A percentile compares a stretch with the other conserved stretches of the same genome.
Conservation (phyloP, 306 rosid species). For the Prunus campanulata region DNA sequence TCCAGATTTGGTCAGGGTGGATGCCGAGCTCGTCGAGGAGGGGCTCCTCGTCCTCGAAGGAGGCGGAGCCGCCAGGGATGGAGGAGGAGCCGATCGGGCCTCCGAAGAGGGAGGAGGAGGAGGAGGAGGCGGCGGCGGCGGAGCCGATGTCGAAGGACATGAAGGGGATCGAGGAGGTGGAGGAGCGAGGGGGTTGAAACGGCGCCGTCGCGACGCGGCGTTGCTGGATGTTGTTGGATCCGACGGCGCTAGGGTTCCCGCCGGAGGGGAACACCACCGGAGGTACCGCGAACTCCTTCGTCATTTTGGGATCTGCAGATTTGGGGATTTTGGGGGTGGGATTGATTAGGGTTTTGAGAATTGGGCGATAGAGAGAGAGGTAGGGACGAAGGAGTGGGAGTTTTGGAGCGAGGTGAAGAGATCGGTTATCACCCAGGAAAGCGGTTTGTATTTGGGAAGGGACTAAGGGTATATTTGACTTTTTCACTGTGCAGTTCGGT, state of each 20-base stretch:
- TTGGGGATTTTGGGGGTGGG: background rate
- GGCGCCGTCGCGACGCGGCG: conserved; percentile 81
- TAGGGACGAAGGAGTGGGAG: background rate
- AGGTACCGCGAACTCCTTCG: conserved; percentile 66
- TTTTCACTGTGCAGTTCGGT: background rate
- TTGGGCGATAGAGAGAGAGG: conserved; percentile 4
- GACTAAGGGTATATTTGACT: background rate
- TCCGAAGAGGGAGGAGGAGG: conserved; percentile 51
- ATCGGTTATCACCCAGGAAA: background rate
- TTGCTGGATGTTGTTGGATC: conserved; percentile 48
- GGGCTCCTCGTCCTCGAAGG: conserved; percentile 91
- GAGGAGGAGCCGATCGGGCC: conserved; percentile 43
- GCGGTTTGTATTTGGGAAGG: background rate
- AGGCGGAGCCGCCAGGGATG: conserved; percentile 33
- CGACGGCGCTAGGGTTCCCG: conserved; percentile 46
- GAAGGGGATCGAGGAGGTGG: conserved; percentile 76
- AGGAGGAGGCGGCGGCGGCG: conserved; percentile 65
- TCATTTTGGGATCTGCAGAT: conserved; percentile 30
- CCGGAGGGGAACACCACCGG: conserved; percentile 86
- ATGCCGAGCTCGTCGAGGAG: conserved; percentile 96
- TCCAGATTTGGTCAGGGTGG: conserved; percentile 95
- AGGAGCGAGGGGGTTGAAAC: conserved; percentile 65
- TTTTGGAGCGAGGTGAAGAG: background rate
- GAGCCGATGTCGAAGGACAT: conserved; percentile 93
- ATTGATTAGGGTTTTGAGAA: conserved; percentile 10